phyloP scores from a whole-genome alignment of 164 flowering plant species.

The Nymphaea colorata region DNA sequence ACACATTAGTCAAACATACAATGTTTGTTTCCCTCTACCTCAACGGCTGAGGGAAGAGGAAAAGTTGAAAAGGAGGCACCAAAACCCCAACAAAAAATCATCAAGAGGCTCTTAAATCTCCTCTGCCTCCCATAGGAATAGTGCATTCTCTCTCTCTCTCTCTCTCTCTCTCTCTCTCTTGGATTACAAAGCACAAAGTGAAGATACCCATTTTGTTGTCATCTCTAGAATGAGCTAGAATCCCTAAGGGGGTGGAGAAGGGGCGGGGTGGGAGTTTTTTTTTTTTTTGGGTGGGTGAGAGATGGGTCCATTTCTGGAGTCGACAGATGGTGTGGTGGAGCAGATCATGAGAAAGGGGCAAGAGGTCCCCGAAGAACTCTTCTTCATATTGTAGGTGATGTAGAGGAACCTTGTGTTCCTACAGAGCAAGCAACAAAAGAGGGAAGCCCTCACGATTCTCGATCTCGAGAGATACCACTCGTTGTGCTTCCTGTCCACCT shows the following conservation, averaged over 20 bases:
- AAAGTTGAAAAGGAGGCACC: neutral
- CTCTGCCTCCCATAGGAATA: neutral
- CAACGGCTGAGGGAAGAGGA: neutral
- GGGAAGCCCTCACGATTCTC: conserved; percentile 29
- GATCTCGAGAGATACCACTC: conserved; percentile 29
- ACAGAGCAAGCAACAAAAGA: conserved; percentile 31
- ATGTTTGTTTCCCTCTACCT: no score
- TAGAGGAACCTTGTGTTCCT: conserved; percentile 20
- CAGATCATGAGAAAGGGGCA: conserved; percentile 44
- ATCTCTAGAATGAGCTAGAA: neutral
- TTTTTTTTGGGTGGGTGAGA: neutral
- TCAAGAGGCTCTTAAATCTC: neutral
- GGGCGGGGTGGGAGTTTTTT: neutral
- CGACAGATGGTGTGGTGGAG: conserved; percentile 31
- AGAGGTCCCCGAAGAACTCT: conserved; percentile 32
- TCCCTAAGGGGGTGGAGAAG: neutral
- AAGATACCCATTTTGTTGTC: neutral
- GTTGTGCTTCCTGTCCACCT: no score
- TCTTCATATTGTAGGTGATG: conserved; percentile 31
- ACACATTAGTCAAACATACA: neutral
- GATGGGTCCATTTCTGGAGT: conserved; percentile 15
- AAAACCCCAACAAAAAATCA: no score
- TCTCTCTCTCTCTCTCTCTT: neutral
- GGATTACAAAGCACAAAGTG: neutral
- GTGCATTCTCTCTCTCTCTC: no score